These are phyloP conservation scores for Lippia alba DNA, from an alignment of 305 asterid genomes.

Conservation along the genomic window DNA sequence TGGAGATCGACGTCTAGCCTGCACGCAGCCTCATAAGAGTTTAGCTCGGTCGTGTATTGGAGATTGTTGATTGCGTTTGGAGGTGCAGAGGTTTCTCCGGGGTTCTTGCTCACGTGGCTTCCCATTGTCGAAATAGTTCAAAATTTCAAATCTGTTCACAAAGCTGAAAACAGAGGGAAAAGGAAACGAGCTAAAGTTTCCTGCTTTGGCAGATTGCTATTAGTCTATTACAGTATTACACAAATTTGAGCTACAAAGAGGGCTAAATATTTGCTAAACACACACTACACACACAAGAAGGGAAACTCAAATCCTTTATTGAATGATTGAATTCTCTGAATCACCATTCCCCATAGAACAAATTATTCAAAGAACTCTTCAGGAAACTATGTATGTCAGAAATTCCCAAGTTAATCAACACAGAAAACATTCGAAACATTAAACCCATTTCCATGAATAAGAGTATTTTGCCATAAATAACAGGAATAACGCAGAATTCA, in stretches of 20 bases:
- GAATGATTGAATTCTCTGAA: conserved; percentile 4
- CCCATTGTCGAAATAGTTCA: conserved; percentile 57
- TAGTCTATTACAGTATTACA: neutral
- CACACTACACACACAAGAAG: neutral
- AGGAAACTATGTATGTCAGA: neutral
- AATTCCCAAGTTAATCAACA: neutral
- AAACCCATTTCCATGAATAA: conserved; percentile 7
- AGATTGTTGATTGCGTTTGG: conserved; percentile 59
- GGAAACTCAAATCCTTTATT: neutral
- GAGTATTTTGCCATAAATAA: conserved; percentile 10
- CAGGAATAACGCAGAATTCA: neutral
- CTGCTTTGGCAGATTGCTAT: conserved; percentile 18
- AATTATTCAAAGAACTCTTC: neutral
- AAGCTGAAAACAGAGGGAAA: conserved; percentile 3
- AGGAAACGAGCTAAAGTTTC: conserved; percentile 22
- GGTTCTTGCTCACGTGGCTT: conserved; percentile 80
- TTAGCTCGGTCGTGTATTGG: conserved; percentile 55
- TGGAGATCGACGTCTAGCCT: conserved; percentile 64
- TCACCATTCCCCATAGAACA: conserved; percentile 4
- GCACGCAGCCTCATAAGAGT: conserved; percentile 84
- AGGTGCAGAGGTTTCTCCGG: conserved; percentile 57
- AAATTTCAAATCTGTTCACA: conserved; percentile 33
- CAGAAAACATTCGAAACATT: neutral
- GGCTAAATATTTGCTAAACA: neutral
- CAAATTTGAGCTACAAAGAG: neutral